These are phyloP conservation scores for Craterostigma plantagineum DNA, from an alignment of 257 asterid species.

Conservation along the genomic window DNA sequence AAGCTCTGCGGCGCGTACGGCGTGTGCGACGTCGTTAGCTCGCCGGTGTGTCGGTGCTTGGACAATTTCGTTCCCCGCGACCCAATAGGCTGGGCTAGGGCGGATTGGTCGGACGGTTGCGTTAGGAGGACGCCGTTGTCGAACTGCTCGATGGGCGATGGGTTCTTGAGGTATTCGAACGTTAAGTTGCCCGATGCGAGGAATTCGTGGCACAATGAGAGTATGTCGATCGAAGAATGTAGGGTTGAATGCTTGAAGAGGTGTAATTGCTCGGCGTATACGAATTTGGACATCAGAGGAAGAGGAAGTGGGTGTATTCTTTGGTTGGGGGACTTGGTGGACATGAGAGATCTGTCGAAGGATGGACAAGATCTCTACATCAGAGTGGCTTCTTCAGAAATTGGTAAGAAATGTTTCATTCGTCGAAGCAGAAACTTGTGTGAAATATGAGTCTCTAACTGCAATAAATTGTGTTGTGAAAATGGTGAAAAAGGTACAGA, in stretches of 20 bases:
- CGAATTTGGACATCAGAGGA: not conserved
- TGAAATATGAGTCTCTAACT: too few relatives aligned
- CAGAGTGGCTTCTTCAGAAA: constrained; percentile 18
- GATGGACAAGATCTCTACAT: constrained; percentile 13
- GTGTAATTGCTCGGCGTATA: not conserved
- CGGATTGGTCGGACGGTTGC: too few relatives aligned
- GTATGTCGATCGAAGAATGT: not conserved
- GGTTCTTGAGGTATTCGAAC: not conserved
- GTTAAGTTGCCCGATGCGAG: not conserved
- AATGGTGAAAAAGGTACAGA: not conserved
- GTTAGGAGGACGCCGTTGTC: too few relatives aligned
- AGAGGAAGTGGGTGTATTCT: not conserved
- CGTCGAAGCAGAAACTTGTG: not conserved
- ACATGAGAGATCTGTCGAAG: not conserved
- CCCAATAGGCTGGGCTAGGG: too few relatives aligned
- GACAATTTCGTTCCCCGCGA: too few relatives aligned
- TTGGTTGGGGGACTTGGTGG: not conserved
- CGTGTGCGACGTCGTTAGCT: too few relatives aligned
- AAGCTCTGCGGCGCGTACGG: too few relatives aligned
- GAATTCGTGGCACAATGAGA: not conserved
- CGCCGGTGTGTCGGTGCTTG: too few relatives aligned
- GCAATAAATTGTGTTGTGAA: not conserved
- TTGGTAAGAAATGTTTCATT: constrained; percentile 2
- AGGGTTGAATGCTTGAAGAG: not conserved
- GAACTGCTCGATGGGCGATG: not conserved